Conservation (phyloP, 345 rosid genomes). For the Citrus reticulata region DNA sequence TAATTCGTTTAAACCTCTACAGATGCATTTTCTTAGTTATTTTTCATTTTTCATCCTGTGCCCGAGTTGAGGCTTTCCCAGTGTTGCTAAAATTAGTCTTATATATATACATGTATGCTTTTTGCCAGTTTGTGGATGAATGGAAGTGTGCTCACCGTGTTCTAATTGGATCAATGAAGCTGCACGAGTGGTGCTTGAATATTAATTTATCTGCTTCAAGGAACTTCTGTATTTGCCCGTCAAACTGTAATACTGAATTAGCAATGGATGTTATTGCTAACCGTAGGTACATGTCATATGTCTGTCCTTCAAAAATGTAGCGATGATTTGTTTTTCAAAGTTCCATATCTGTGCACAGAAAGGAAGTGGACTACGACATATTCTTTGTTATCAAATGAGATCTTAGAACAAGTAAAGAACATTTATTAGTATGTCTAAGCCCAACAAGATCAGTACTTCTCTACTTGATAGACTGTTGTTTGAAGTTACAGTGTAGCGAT, state of each 20-base stretch:
- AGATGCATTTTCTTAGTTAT: neutral
- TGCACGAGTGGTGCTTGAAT: neutral
- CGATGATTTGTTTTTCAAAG: neutral
- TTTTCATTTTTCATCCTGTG: neutral
- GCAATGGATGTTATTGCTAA: neutral
- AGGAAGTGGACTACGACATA: neutral
- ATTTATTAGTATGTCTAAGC: neutral
- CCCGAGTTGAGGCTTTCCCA: neutral
- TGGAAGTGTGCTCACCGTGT: neutral
- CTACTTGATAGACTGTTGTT: neutral
- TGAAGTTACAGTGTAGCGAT: neutral
- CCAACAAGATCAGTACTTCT: neutral
- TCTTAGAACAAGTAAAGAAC: neutral
- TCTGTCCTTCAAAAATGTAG: neutral
- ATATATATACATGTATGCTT: neutral
- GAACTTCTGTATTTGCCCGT: neutral
- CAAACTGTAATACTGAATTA: neutral
- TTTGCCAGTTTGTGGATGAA: neutral
- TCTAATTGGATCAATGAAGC: neutral
- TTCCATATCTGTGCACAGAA: neutral
- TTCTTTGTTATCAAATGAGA: neutral
- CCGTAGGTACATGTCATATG: too few relatives aligned
- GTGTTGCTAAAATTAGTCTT: neutral
- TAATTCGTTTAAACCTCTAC: neutral
- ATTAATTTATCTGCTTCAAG: neutral